These are phyloP conservation scores for Hericium rajendrae DNA, from an alignment of 768 basidiomycete species.

Conservation along the genomic window DNA sequence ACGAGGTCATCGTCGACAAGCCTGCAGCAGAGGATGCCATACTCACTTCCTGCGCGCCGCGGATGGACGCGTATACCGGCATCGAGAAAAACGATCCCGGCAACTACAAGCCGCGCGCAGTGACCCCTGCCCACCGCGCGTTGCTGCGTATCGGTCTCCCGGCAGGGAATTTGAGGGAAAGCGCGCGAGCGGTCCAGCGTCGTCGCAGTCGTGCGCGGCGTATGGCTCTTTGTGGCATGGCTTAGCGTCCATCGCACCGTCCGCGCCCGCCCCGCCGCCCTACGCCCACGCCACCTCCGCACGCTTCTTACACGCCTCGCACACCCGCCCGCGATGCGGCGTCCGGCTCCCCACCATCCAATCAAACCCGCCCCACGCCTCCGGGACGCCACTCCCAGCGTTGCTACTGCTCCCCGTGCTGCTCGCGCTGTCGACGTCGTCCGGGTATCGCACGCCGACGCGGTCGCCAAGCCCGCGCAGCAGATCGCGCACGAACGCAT, in stretches of 20 bases:
- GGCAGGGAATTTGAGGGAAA: no score
- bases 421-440: conserved; percentile 3
- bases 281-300: conserved; percentile 11
- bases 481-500: conserved; percentile 67
- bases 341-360: conserved; percentile 11
- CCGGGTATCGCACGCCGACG: conserved; percentile 12
- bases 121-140: no score
- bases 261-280: background rate
- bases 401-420: background rate
- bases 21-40: no score
- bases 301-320: conserved; percentile 13
- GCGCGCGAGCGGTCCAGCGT: no score
- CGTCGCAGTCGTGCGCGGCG: no score
- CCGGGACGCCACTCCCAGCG: background rate
- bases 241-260: background rate
- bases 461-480: conserved; percentile 40
- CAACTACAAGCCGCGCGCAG: no score
- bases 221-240: background rate
- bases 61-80: no score
- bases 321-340: conserved; percentile 9
- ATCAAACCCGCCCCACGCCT: conserved; percentile 12
- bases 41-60: no score
- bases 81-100: no score
- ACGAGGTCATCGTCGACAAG: no score
- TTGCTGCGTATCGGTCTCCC: no score